Conservation (phyloP, 768 basidiomycete species). For the Tricholoma flavovirens region DNA sequence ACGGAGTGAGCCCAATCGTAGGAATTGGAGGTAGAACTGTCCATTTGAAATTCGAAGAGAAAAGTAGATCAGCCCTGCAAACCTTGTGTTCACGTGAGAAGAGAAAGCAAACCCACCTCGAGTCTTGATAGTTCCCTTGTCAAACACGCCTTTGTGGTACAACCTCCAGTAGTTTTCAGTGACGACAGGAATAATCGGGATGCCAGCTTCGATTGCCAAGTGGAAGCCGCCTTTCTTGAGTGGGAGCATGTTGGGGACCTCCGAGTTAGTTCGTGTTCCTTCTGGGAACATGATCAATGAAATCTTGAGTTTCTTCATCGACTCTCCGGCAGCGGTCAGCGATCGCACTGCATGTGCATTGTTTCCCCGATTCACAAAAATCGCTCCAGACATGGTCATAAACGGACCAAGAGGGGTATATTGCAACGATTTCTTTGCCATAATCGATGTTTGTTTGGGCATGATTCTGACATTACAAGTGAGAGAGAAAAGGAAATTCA, state of each 20-base stretch:
- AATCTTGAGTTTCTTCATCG: constrained; percentile 63
- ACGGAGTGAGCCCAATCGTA: constrained; percentile 63
- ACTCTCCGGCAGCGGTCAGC: constrained; percentile 68
- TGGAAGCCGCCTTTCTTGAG: constrained; percentile 99
- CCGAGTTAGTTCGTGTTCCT: constrained; percentile 78
- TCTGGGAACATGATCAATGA: constrained; percentile 96
- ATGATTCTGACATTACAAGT: constrained; percentile 52
- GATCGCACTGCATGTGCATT: constrained; percentile 67
- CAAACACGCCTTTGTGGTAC: constrained; percentile 75
- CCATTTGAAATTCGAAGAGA: background rate
- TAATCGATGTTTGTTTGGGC: constrained; percentile 77
- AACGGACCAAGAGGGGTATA: constrained; percentile 88
- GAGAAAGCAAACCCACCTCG: constrained; percentile 50
- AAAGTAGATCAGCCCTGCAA: background rate
- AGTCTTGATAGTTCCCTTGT: constrained; percentile 70
- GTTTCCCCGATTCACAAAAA: constrained; percentile 89
- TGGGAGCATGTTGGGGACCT: constrained; percentile 64
- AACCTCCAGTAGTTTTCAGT: constrained; percentile 90
- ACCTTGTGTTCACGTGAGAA: background rate
- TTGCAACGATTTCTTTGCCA: constrained; percentile 88
- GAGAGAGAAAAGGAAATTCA: background rate
- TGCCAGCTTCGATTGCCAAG: constrained; percentile 82
- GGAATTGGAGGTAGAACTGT: constrained; percentile 90
- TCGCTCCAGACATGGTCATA: constrained; percentile 83
- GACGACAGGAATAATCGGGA: constrained; percentile 90